Evolutionary conservation across 2,329 filamentous ascomycete genomes (phyloP).

Genomic region (Alternaria tenuissima): DNA sequence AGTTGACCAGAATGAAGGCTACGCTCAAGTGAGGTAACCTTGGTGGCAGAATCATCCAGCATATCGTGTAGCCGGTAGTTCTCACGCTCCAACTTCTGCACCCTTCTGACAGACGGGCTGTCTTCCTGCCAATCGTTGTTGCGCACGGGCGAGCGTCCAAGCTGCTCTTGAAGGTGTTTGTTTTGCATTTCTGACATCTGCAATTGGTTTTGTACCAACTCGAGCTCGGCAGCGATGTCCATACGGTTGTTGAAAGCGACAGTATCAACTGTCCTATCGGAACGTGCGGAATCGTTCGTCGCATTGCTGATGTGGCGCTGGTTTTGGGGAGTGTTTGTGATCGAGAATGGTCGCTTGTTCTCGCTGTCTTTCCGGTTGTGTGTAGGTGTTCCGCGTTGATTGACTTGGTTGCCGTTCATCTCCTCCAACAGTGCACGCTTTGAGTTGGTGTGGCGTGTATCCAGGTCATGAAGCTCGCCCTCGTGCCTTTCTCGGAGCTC

Average conservation of each 20-base stretch:
- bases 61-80: conserved; percentile 92
- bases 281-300: conserved; percentile 78
- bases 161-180: conserved; percentile 85
- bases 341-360: conserved; percentile 71
- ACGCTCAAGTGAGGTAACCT: conserved; percentile 87
- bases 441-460: conserved; percentile 67
- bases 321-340: conserved; percentile 76
- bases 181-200: conserved; percentile 97
- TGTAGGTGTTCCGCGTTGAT: conserved; percentile 73
- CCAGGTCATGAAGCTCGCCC: conserved; percentile 73
- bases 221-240: conserved; percentile 89
- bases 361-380: conserved; percentile 69
- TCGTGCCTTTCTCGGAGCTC: conserved; percentile 78
- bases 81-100: conserved; percentile 90
- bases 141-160: conserved; percentile 73
- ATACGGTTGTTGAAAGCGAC: conserved; percentile 85
- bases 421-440: conserved; percentile 83
- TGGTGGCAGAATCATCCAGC: conserved; percentile 92
- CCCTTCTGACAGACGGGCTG: conserved; percentile 78
- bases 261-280: conserved; percentile 85
- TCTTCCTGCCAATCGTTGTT: conserved; percentile 75
- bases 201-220: conserved; percentile 91
- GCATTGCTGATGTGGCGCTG: conserved; percentile 74
- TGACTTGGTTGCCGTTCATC: conserved; percentile 82
- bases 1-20: conserved; percentile 87